Evolutionary conservation across 768 basidiomycete genomes (phyloP).

Genomic region (Boletus tomentosulus): DNA sequence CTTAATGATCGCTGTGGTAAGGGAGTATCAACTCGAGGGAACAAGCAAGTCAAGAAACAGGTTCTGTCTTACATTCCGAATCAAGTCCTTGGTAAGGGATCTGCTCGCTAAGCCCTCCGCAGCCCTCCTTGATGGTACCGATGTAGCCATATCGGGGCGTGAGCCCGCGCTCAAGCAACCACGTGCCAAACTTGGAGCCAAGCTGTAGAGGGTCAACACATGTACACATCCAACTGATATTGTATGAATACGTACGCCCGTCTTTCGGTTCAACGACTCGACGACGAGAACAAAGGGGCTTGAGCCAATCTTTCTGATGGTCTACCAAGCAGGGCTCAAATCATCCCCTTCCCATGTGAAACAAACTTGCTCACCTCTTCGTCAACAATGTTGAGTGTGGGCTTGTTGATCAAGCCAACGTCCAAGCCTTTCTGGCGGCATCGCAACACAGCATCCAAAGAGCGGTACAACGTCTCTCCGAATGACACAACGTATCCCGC

Average conservation of each 20-base stretch:
- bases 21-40: neutral
- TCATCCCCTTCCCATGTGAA: neutral
- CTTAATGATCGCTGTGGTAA: slow-evolving; percentile 39
- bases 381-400: slow-evolving; percentile 78
- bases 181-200: slow-evolving; percentile 81
- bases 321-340: slow-evolving; percentile 30
- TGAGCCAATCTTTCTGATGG: slow-evolving; percentile 64
- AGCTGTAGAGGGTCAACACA: slow-evolving; percentile 37
- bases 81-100: slow-evolving; percentile 81
- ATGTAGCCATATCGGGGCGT: slow-evolving; percentile 81
- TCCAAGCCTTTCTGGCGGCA: slow-evolving; percentile 69
- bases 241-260: slow-evolving; percentile 47
- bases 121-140: slow-evolving; percentile 73
- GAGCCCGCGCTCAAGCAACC: slow-evolving; percentile 78
- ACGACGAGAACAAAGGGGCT: slow-evolving; percentile 80
- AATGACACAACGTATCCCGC: slow-evolving; percentile 82
- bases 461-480: slow-evolving; percentile 83
- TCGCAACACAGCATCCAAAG: slow-evolving; percentile 77
- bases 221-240: neutral
- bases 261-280: slow-evolving; percentile 86
- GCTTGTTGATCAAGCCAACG: slow-evolving; percentile 85
- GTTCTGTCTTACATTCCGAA: slow-evolving; percentile 54
- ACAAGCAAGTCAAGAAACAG: neutral
- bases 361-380: slow-evolving; percentile 50
- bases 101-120: slow-evolving; percentile 77